Conservation (phyloP, 345 rosid genomes). For the Salix caprea region DNA sequence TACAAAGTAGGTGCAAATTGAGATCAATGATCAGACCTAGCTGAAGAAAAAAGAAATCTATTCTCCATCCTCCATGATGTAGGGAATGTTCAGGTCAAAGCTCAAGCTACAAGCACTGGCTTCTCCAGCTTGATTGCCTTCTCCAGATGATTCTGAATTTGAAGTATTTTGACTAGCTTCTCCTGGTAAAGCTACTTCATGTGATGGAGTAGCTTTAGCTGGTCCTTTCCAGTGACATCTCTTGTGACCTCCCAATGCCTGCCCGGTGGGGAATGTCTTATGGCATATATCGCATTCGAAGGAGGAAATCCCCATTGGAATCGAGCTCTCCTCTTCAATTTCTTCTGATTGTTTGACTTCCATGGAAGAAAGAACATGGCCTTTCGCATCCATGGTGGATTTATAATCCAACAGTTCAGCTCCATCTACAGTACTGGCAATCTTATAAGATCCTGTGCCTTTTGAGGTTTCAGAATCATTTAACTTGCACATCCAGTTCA, state of each 20-base stretch:
- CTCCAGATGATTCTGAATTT: not conserved
- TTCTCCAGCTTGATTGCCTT: conserved; percentile 8
- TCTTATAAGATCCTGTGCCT: no score
- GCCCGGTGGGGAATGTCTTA: conserved; percentile 18
- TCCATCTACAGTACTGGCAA: no score
- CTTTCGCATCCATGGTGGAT: no score
- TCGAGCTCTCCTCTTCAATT: not conserved
- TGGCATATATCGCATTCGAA: conserved; percentile 16
- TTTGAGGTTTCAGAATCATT: not conserved
- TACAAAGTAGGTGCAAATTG: no score
- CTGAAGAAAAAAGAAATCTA: not conserved
- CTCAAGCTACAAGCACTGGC: conserved; percentile 8
- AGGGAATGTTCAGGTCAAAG: conserved; percentile 36
- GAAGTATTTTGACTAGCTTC: not conserved
- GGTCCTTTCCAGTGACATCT: conserved; percentile 17
- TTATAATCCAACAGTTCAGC: not conserved
- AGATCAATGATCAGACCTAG: not conserved
- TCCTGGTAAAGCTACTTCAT: conserved; percentile 1
- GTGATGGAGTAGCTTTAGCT: not conserved
- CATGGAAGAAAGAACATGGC: not conserved
- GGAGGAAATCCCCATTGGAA: not conserved
- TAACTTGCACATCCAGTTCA: not conserved
- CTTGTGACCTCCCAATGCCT: conserved; percentile 27
- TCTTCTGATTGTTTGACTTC: not conserved
- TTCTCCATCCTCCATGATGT: conserved; percentile 18